These are phyloP conservation scores for Zasmidium angulare DNA, from an alignment of 2,329 filamentous ascomycete species.

Conservation along the genomic window DNA sequence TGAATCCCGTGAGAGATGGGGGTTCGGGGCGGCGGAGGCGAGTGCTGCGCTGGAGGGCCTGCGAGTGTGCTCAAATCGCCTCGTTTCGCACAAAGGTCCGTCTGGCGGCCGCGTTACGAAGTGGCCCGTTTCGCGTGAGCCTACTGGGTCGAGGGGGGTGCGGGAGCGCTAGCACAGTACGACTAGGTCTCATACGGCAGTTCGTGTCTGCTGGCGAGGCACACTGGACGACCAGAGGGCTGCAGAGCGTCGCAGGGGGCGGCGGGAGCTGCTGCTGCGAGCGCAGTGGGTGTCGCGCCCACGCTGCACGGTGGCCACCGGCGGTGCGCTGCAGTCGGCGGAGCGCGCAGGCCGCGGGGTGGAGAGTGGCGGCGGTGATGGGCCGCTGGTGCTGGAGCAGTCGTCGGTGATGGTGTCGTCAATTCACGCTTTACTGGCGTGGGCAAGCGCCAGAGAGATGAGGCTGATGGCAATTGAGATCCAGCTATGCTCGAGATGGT, in stretches of 20 bases:
- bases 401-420: no score
- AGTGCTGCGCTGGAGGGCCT: constrained; percentile 6
- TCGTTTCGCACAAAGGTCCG: background rate
- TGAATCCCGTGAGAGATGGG: constrained; percentile 15
- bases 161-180: constrained; percentile 9
- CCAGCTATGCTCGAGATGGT: constrained; percentile 6
- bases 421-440: background rate
- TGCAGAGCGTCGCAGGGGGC: background rate
- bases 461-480: constrained; percentile 7
- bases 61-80: background rate
- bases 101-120: background rate
- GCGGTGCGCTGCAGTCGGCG: background rate
- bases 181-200: constrained; percentile 7
- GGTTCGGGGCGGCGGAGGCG: background rate
- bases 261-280: background rate
- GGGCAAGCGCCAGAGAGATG: constrained; percentile 1
- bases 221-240: background rate
- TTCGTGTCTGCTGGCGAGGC: constrained; percentile 4
- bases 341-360: background rate
- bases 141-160: background rate
- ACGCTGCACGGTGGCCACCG: constrained; percentile 1
- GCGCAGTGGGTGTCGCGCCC: background rate
- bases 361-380: background rate
- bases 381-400: background rate
- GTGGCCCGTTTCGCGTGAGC: background rate